Percentiles rank a stretch among this genome's conserved stretches.
These are phyloP conservation scores for Eutypella sp. DNA, from an alignment of 2,329 filamentous ascomycete genomes.

Conservation along the genomic window DNA sequence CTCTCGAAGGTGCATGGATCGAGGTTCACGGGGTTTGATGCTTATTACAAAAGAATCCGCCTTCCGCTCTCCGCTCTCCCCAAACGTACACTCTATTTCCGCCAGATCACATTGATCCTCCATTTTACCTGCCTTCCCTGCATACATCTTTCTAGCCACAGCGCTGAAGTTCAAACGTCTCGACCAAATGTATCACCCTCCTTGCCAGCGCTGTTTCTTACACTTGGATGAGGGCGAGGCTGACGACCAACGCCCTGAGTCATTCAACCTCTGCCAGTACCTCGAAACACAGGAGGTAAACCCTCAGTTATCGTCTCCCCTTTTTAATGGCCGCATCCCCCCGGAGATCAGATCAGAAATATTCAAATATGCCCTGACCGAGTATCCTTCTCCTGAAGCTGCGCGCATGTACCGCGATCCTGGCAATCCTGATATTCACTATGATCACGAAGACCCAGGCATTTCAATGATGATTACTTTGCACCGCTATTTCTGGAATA, in stretches of 20 bases:
- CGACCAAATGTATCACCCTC: too few relatives aligned
- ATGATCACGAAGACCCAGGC: conserved; percentile 17
- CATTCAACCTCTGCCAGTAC: conserved; percentile 9
- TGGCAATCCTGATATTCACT: conserved; percentile 9
- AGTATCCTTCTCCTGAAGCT: conserved; percentile 7
- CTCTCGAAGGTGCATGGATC: too few relatives aligned
- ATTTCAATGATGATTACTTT: neutral
- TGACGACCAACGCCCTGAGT: neutral
- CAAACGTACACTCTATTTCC: too few relatives aligned
- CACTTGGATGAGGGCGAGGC: neutral
- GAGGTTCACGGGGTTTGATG: too few relatives aligned
- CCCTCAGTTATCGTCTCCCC: conserved; percentile 15
- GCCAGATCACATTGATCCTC: too few relatives aligned
- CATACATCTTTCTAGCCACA: too few relatives aligned
- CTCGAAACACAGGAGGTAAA: conserved; percentile 11
- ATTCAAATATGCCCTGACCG: conserved; percentile 27
- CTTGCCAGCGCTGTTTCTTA: too few relatives aligned
- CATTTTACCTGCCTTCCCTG: too few relatives aligned
- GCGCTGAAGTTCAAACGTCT: too few relatives aligned
- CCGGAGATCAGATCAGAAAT: conserved; percentile 30
- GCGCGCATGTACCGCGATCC: conserved; percentile 1
- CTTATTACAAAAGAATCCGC: too few relatives aligned
- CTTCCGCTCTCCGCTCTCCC: too few relatives aligned
- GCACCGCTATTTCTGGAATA: neutral
- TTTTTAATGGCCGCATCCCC: conserved; percentile 18